These are phyloP conservation scores for Plasmodium vivax DNA, from an alignment of 169 alveolate genomes.

Conservation along the genomic window DNA sequence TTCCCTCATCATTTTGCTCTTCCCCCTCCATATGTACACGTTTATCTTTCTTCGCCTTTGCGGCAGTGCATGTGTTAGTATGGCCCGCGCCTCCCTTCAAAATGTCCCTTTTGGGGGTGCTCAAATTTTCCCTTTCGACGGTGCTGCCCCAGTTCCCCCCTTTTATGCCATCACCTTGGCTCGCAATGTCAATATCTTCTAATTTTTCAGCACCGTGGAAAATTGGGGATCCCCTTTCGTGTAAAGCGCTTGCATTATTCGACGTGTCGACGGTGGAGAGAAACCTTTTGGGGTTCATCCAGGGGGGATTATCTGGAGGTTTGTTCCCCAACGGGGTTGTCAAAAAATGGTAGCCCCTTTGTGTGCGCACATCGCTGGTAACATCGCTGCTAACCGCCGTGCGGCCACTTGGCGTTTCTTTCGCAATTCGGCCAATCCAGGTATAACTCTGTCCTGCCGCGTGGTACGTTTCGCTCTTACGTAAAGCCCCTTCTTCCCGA, in stretches of 20 bases:
- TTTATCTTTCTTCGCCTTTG: not conserved
- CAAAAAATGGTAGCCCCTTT: not conserved
- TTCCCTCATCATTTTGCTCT: not conserved
- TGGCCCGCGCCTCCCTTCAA: not conserved
- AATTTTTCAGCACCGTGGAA: not conserved
- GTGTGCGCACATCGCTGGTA: not conserved
- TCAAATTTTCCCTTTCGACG: not conserved
- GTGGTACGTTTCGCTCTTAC: not conserved
- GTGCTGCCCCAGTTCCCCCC: not conserved
- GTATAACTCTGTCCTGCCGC: not conserved
- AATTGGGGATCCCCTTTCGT: not conserved
- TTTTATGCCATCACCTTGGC: not conserved
- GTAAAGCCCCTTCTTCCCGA: not conserved
- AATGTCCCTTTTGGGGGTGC: not conserved
- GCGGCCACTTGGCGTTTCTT: not conserved
- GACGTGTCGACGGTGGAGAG: not conserved
- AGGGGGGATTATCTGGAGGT: not conserved
- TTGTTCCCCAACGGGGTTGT: not conserved
- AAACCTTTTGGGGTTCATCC: not conserved
- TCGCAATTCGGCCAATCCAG: not conserved
- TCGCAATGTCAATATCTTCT: not conserved
- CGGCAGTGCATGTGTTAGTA: not conserved
- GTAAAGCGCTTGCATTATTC: not conserved
- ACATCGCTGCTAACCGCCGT: not conserved
- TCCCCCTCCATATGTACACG: not conserved